Evolutionary conservation across 495 filamentous ascomycete species (phyloP), one percentile per base, ranked within the genome.

Genomic region (Oidiodendron maius): DNA sequence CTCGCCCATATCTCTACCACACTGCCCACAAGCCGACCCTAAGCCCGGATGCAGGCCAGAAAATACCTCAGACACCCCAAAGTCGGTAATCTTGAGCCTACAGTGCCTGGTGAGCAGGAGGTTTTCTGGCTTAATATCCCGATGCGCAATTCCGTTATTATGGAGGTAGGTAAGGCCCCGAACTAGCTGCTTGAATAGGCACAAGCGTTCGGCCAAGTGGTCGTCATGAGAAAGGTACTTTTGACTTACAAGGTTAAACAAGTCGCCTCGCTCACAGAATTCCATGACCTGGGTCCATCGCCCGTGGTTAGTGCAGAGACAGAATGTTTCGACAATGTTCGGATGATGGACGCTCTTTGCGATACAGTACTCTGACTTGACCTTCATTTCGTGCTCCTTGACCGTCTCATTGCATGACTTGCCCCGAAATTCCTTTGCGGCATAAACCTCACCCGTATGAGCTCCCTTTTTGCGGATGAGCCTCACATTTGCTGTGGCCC

Each of bases 201-300:
- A 93, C 11, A 81, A 60, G 13, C 82, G 79, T 55, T 90, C 86
- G 54, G 76, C 78, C 11, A 80, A 67, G 36, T 78, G 75, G 46
- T 85, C 80, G 1, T 77, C 71, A 2, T 66, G 63, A 25, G 63
- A 71, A 41, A 89, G 75, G 55, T 82, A 81, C 38, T 74, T 70
- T 51, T 78, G 77, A 45, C 75, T 71, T 21, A 89, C 79, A n/a
- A 89, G 60, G 41, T 68, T 69, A 60, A 78, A 86, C 9, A 91
- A 69, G 58, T 91, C 87, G 17, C 86, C 86, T 40, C 82, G 73
- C 5, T 71, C 66, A 67, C 87, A 91, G 53, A 82, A 90, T 60
- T 91, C 86, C 87, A 91, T 91, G 44, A 90, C 86, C 59, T 89
- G 83, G 59, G 84, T 85, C 82, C 83, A 89, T 25, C 78, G 74